These are phyloP conservation scores for Nakazawaea peltata DNA, from an alignment of 805 yeast genomes.

Conservation along the genomic window DNA sequence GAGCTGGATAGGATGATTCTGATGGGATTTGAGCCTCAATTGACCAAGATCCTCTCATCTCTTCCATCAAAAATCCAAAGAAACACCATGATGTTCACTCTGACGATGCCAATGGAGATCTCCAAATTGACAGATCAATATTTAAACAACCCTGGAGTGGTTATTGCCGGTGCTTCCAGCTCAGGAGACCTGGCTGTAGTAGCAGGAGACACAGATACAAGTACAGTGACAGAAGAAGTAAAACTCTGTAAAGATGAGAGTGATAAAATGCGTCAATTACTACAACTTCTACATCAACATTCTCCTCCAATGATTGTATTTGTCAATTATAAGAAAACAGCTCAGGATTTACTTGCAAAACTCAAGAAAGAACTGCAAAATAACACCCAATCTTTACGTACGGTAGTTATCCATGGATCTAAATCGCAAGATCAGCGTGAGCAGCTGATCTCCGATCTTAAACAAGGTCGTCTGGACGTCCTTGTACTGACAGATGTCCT, in stretches of 20 bases:
- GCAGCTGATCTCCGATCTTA: conserved; percentile 53
- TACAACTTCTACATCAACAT: conserved; percentile 27
- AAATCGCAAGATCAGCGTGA: conserved; percentile 84
- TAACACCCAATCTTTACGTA: conserved; percentile 30
- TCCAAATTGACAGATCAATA: conserved; percentile 60
- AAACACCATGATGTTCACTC: conserved; percentile 88
- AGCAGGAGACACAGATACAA: conserved; percentile 49
- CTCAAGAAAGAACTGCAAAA: conserved; percentile 33
- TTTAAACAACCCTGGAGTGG: conserved; percentile 50
- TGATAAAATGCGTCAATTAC: conserved; percentile 34
- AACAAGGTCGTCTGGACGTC: conserved; percentile 46
- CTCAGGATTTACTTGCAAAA: conserved; percentile 56
- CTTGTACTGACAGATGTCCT: conserved; percentile 93
- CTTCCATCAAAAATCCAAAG: conserved; percentile 38
- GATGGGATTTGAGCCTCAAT: conserved; percentile 84
- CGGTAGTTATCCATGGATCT: conserved; percentile 76
- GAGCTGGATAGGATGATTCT: conserved; percentile 97
- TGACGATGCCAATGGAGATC: conserved; percentile 77
- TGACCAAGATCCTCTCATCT: conserved; percentile 47
- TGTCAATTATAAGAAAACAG: conserved; percentile 67
- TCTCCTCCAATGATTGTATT: conserved; percentile 68
- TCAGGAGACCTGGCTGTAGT: neutral
- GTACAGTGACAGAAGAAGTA: conserved; percentile 63
- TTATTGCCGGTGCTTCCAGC: conserved; percentile 55
- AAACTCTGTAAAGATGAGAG: conserved; percentile 39